Evolutionary conservation across 2,329 filamentous ascomycete genomes (phyloP).

Genomic region (Aspergillus carbonarius): DNA sequence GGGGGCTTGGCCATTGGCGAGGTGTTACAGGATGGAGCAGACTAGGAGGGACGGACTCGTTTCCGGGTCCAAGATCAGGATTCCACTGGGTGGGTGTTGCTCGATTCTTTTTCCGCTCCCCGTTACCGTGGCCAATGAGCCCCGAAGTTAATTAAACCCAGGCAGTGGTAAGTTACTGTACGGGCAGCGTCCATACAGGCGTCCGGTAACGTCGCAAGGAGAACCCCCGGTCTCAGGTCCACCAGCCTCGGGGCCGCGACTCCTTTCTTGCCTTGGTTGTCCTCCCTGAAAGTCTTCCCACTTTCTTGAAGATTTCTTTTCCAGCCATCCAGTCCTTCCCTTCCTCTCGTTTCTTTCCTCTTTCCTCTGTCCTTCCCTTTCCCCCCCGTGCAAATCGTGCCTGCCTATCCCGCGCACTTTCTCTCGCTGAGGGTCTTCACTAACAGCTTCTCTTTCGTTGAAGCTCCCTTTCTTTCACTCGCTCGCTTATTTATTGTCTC

Average conservation of each 20-base stretch:
- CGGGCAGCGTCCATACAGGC: conserved; percentile 1
- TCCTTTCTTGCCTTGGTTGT: conserved; percentile 27
- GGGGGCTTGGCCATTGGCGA: conserved; percentile 11
- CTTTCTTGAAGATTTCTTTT: conserved; percentile 16
- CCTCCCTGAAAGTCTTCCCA: conserved; percentile 26
- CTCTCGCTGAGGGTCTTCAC: conserved; percentile 17
- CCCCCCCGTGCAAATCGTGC: conserved; percentile 25
- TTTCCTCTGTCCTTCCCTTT: conserved; percentile 25
- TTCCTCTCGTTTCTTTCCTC: conserved; percentile 22
- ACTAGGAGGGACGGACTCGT: conserved; percentile 13
- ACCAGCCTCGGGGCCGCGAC: conserved; percentile 25
- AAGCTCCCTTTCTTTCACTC: conserved; percentile 35
- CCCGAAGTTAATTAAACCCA: background rate
- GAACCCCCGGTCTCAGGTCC: conserved; percentile 21
- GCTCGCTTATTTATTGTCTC: conserved; percentile 26
- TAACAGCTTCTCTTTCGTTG: conserved; percentile 35
- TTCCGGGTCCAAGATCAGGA: conserved; percentile 11
- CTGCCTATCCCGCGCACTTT: conserved; percentile 34
- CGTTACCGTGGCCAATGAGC: conserved; percentile 4
- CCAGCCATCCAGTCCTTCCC: conserved; percentile 16
- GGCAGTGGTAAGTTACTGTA: background rate
- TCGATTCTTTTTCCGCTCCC: conserved; percentile 2
- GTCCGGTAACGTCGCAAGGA: conserved; percentile 20
- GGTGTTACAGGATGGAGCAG: conserved; percentile 17
- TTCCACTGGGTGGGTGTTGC: background rate